phyloP scores from a whole-genome alignment of 768 basidiomycete genomes.

The Podaxis rugospora region DNA sequence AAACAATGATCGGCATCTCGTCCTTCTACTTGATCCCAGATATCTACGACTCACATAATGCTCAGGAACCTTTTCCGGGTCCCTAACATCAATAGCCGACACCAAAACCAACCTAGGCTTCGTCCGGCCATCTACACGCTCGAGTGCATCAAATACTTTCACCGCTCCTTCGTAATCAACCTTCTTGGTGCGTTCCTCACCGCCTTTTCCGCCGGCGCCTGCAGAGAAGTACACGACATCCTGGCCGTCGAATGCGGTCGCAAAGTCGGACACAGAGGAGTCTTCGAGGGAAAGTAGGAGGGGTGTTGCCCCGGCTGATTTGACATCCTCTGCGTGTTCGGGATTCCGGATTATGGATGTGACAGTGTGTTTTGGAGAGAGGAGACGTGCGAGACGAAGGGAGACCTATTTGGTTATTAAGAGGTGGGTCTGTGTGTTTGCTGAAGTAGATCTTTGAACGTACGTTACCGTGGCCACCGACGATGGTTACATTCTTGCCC shows the following conservation, averaged over 20 bases:
- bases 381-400: slow-evolving; percentile 45
- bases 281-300: slow-evolving; percentile 56
- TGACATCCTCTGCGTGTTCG: slow-evolving; percentile 45
- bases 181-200: slow-evolving; percentile 46
- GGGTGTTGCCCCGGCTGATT: slow-evolving; percentile 36
- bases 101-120: slow-evolving; percentile 56
- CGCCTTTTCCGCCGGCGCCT: slow-evolving; percentile 56
- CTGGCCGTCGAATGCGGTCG: slow-evolving; percentile 35
- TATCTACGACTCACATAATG: slow-evolving; percentile 42
- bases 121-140: slow-evolving; percentile 34
- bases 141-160: slow-evolving; percentile 68
- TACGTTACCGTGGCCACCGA: slow-evolving; percentile 45
- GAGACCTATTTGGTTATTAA: slow-evolving; percentile 32
- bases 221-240: slow-evolving; percentile 46
- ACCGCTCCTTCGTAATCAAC: slow-evolving; percentile 63
- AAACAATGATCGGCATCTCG: neutral
- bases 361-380: slow-evolving; percentile 39
- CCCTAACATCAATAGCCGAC: slow-evolving; percentile 53
- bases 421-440: neutral
- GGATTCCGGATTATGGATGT: slow-evolving; percentile 52
- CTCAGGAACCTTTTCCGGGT: slow-evolving; percentile 42
- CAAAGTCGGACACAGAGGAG: slow-evolving; percentile 39
- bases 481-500: slow-evolving; percentile 40
- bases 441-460: neutral
- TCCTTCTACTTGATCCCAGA: neutral